Percentiles rank a stretch among this genome's conserved stretches.
Conservation (phyloP, 164 flowering plant genomes). For the Taxillus chinensis region DNA sequence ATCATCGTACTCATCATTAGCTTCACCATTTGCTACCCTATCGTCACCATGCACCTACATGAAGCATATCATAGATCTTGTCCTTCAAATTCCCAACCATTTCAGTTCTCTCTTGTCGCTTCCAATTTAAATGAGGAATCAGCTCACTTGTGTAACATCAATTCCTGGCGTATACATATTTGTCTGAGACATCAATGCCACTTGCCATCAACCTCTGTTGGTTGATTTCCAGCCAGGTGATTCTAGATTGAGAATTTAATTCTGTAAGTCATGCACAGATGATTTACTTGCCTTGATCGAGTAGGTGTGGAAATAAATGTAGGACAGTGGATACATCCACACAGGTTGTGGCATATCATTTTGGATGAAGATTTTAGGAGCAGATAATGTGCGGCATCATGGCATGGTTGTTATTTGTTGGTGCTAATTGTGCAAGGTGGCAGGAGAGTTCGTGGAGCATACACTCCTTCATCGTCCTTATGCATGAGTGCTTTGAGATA, state of each 20-base stretch:
- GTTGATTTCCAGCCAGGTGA: slow-evolving; percentile 81
- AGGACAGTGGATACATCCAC: slow-evolving; percentile 90
- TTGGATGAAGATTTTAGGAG: too few species aligned
- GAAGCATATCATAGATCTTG: slow-evolving; percentile 92
- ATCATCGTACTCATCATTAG: slow-evolving; percentile 65
- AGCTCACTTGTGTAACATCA: slow-evolving; percentile 97
- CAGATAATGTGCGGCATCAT: too few species aligned
- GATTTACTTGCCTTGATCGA: slow-evolving; percentile 68
- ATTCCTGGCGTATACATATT: slow-evolving; percentile 98
- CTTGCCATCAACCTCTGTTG: slow-evolving; percentile 93
- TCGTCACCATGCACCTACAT: slow-evolving; percentile 80
- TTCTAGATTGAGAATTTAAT: too few species aligned
- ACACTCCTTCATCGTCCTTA: too few species aligned
- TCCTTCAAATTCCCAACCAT: slow-evolving; percentile 94
- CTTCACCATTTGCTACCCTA: slow-evolving; percentile 46
- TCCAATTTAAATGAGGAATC: slow-evolving; percentile 86
- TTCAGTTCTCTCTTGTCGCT: slow-evolving; percentile 90
- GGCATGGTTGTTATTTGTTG: too few species aligned
- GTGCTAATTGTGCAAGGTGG: too few species aligned
- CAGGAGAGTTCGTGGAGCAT: too few species aligned
- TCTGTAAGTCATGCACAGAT: too few species aligned
- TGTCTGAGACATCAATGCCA: slow-evolving; percentile 93
- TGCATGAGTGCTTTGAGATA: too few species aligned
- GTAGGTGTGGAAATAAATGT: slow-evolving; percentile 85
- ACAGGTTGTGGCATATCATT: slow-evolving; percentile 62